Conservation (phyloP, 345 rosid genomes). For the Carallia pectinifolia region DNA sequence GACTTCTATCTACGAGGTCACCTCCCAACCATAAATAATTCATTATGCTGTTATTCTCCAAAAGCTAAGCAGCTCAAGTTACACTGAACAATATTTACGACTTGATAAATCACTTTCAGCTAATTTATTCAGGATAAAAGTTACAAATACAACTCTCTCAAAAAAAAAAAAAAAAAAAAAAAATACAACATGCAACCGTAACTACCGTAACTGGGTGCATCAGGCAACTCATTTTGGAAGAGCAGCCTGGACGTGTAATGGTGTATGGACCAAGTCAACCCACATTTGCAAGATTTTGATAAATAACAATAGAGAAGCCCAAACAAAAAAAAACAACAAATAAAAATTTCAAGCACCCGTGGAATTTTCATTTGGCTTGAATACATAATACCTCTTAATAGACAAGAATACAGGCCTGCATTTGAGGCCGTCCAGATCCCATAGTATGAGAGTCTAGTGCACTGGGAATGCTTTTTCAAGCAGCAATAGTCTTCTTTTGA, state of each 20-base stretch:
- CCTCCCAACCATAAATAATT: background rate
- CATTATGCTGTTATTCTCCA: background rate
- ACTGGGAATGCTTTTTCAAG: slow-evolving; percentile 8
- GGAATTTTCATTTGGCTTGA: background rate
- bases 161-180: background rate
- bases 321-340: slow-evolving; percentile 7
- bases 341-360: slow-evolving; percentile 4
- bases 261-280: slow-evolving; percentile 17
- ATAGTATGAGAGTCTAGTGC: background rate
- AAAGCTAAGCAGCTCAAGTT: background rate
- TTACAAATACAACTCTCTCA: slow-evolving; percentile 22
- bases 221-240: slow-evolving; percentile 14
- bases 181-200: slow-evolving; percentile 31
- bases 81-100: slow-evolving; percentile 14
- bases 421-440: too few relatives aligned
- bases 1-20: too few relatives aligned
- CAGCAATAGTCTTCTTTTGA: slow-evolving; percentile 44
- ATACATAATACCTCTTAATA: background rate
- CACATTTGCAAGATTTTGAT: slow-evolving; percentile 21
- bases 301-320: slow-evolving; percentile 13
- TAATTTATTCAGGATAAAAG: slow-evolving; percentile 34
- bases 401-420: background rate
- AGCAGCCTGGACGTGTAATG: background rate
- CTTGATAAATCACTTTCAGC: slow-evolving; percentile 19
- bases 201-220: slow-evolving; percentile 25